phyloP scores from a whole-genome alignment of 371 early-diverging fungal species.

The Circinella minor region DNA sequence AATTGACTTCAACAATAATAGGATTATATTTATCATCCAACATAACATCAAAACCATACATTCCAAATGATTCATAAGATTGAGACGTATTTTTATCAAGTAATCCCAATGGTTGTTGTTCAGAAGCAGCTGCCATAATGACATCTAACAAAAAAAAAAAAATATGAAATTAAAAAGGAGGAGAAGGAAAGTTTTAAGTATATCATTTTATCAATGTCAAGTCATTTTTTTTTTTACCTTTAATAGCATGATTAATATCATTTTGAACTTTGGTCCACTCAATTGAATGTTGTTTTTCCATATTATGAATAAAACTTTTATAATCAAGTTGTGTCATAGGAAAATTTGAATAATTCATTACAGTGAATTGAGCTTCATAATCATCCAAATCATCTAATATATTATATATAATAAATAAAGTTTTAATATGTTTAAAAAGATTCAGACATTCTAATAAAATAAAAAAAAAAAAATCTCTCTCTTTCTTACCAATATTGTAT shows the following conservation, averaged over 20 bases:
- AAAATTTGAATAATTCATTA: conserved; percentile 63
- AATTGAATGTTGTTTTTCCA: conserved; percentile 59
- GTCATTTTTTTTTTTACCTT: conserved; percentile 29
- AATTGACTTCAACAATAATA: conserved; percentile 57
- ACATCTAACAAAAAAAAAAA: conserved; percentile 33
- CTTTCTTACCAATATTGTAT: conserved; percentile 31
- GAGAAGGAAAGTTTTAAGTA: too few relatives aligned
- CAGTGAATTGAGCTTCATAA: conserved; percentile 64
- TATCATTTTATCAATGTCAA: too few relatives aligned
- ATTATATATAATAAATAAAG: too few relatives aligned
- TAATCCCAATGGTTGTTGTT: conserved; percentile 55
- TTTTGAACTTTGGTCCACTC: conserved; percentile 53
- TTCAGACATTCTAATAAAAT: neutral
- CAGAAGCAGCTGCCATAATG: conserved; percentile 50
- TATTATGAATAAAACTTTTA: conserved; percentile 60
- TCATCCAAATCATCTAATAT: conserved; percentile 53
- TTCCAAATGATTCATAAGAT: conserved; percentile 49
- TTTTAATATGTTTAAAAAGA: too few relatives aligned
- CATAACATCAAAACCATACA: conserved; percentile 65
- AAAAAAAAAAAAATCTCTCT: neutral
- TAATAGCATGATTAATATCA: conserved; percentile 56
- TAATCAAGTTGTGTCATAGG: conserved; percentile 62
- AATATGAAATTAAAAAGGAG: neutral
- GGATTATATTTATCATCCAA: conserved; percentile 57
- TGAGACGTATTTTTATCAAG: conserved; percentile 22